phyloP scores from a whole-genome alignment of 192 early-diverging fungal species.

The Dissophora globulifera region DNA sequence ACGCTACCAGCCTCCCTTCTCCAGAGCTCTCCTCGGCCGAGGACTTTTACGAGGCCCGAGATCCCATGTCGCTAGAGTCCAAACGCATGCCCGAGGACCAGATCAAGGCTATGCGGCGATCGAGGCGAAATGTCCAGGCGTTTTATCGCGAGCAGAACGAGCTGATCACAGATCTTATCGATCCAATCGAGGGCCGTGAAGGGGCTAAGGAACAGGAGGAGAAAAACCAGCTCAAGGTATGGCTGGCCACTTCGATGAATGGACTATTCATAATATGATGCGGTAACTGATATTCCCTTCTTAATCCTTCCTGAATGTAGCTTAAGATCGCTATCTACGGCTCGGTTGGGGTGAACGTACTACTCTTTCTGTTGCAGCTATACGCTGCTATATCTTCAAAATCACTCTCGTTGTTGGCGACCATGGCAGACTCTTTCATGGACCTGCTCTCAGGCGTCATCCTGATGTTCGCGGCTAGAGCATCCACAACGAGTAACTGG shows the following conservation, averaged over 20 bases:
- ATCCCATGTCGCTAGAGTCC: conserved; percentile 55
- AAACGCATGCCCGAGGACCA: conserved; percentile 63
- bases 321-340: conserved; percentile 76
- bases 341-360: conserved; percentile 73
- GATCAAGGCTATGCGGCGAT: too few relatives aligned
- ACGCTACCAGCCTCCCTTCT: conserved; percentile 19
- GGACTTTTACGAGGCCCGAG: conserved; percentile 42
- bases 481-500: conserved; percentile 69
- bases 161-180: conserved; percentile 79
- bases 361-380: conserved; percentile 74
- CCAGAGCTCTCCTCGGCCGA: conserved; percentile 21
- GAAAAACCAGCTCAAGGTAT: conserved; percentile 51
- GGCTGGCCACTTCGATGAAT: too few relatives aligned
- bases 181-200: conserved; percentile 57
- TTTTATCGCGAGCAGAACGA: conserved; percentile 90
- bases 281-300: too few relatives aligned
- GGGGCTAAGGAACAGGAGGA: conserved; percentile 52
- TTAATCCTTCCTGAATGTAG: conserved; percentile 12
- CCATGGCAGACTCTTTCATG: conserved; percentile 87
- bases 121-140: conserved; percentile 61
- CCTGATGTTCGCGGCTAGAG: conserved; percentile 68
- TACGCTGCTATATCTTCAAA: conserved; percentile 78
- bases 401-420: conserved; percentile 81
- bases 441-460: conserved; percentile 77
- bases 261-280: too few relatives aligned